phyloP scores from a whole-genome alignment of 768 basidiomycete genomes.

The Crepidotus variabilis region DNA sequence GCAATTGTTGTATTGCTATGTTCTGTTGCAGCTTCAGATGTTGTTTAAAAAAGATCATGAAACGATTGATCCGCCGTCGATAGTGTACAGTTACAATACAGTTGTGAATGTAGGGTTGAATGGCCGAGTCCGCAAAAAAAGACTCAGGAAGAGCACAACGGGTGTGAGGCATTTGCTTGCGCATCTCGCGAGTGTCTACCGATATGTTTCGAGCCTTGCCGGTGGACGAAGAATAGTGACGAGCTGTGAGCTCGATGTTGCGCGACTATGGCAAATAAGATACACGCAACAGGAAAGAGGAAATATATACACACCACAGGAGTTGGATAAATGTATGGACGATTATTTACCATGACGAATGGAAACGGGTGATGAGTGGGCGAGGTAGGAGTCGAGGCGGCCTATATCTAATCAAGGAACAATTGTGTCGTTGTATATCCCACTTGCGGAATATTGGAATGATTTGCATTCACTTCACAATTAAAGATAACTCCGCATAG shows the following conservation, averaged over 20 bases:
- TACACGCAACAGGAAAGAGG: background rate
- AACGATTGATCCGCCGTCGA: background rate
- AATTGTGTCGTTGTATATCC: too few species aligned
- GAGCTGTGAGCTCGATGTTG: background rate
- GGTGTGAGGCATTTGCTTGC: background rate
- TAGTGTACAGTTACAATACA: conserved; percentile 6
- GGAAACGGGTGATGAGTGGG: background rate
- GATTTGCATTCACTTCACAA: too few species aligned
- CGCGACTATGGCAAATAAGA: background rate
- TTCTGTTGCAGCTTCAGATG: conserved; percentile 2
- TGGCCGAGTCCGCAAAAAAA: conserved; percentile 2
- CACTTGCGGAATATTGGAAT: too few species aligned
- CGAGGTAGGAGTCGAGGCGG: too few species aligned
- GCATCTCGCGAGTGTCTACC: background rate
- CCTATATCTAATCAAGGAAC: too few species aligned
- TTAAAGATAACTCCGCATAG: too few species aligned
- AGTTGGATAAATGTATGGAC: background rate
- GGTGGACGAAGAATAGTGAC: background rate
- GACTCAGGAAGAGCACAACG: conserved; percentile 2
- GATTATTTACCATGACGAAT: background rate
- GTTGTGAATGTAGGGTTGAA: conserved; percentile 7
- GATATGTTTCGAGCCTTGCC: background rate
- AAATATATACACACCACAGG: background rate
- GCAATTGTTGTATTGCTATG: background rate
- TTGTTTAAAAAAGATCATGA: conserved; percentile 6